phyloP scores from a whole-genome alignment of 2,329 filamentous ascomycete genomes.

The Fusarium denticulatum region DNA sequence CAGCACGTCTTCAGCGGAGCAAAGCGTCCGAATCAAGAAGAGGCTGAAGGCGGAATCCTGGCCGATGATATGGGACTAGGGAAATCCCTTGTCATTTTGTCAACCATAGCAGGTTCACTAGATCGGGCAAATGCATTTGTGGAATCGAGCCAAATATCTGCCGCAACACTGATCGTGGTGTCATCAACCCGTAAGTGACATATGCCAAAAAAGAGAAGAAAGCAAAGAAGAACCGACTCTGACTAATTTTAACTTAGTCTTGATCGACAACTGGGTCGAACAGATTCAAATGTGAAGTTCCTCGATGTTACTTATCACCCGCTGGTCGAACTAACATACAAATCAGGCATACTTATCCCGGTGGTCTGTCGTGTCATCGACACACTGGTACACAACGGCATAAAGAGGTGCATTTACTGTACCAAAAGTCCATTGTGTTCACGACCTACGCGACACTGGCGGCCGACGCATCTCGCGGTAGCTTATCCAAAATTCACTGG shows the following conservation, averaged over 20 bases:
- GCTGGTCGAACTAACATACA: accelerated
- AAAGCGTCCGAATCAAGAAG: neutral
- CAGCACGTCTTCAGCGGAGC: neutral
- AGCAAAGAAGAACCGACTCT: too few species aligned
- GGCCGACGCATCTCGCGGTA: neutral
- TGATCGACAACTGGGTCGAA: neutral
- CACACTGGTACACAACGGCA: neutral
- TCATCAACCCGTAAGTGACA: neutral
- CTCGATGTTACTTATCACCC: accelerated
- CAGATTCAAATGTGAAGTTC: accelerated
- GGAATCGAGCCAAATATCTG: neutral
- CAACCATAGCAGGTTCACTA: neutral
- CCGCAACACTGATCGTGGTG: accelerated
- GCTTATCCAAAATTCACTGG: neutral
- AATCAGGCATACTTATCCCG: neutral
- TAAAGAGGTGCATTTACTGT: neutral
- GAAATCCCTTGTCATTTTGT: neutral
- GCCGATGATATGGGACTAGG: neutral
- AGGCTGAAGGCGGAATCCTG: neutral
- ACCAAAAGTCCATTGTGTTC: neutral
- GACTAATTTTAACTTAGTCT: too few species aligned
- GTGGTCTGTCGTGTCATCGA: accelerated
- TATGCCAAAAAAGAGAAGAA: too few species aligned
- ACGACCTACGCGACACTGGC: neutral
- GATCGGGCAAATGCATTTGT: neutral